Evolutionary conservation across 768 basidiomycete genomes (phyloP), one percentile per base, ranked within the genome.

Genomic region (Serendipita sp.): DNA sequence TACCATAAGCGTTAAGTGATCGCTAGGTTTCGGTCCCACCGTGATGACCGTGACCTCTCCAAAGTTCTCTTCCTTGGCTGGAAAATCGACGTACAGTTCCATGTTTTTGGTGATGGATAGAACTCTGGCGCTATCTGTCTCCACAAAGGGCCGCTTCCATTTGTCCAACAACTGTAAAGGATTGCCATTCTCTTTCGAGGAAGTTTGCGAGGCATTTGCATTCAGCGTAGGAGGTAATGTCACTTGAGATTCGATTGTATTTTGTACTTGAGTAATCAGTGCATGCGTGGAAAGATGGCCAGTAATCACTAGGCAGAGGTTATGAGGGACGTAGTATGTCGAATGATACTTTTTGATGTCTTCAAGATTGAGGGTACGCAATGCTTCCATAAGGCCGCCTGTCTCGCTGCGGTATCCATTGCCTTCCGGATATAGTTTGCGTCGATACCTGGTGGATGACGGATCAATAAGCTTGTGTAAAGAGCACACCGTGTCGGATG

Each of bases 381-480:
- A 75, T 1, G 90, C 90, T 65, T 89, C 84, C 90, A 97, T 93
- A 41, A 98, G 74, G 28, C 96, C 96, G 22, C 96, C 96, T 0
- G 94, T 98, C 78, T 99, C 96, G 67, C 91, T 94, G 28, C 94
- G 82, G 69, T 98, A 96, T 4, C 83, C 96, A 70, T 88, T 97
- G 20, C 79, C 82, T 42, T 79, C 73, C 30, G 88, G 87, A 68
- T 96, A 90, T 41, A 92, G 68, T n/a, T 86, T 71, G 22, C 86
- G 83, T 70, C 96, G 93, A 63, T 82, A 75, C 34, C 90, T 94
- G 69, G 33, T 61, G 42, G 61, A 26, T 62, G 41, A 4, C 38
- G 38, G 5, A 5, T 38, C 38, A 58, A 48, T 28, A 60, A 17
- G 69, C 43, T 38, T 62, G n/a, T n/a, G n/a, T n/a, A n/a, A 30